Base-by-base conservation (phyloP, 331 rosid species). In the Pyracantha coccinea region DNA sequence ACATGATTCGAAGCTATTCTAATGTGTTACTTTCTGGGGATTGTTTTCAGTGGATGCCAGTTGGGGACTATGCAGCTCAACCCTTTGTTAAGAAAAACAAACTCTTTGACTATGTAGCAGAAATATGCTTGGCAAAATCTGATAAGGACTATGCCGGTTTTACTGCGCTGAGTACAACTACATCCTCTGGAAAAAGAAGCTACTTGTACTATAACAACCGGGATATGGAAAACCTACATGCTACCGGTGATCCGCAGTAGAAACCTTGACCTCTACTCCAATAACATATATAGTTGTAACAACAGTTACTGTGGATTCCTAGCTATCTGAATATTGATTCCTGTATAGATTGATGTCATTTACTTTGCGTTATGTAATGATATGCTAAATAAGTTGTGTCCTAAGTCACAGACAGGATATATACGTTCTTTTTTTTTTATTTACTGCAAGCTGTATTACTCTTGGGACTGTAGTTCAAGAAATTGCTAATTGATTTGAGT, bases 31-130 rank as follows among this genome's bases (percentile, higher is more conserved):
- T 38, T 21, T 53, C 33, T 73, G 44, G 54, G 28, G 69, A 25
- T 61, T 19, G 31, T 72, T 50, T 66, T 25, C 86, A 93, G 98
- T 91, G 98, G 98, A 93, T 93, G 94, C 80, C 94, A n/a, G 27
- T 91, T 69, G 83, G 83, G 66, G 97, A 91, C 3, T 91, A 93
- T 75, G 85, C 71, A 70, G 92, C 90, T n/a, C 98, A 93, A 61
- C 86, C 96, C 20, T 89, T 88, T 71, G 75, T 87, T 14, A 50
- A 50, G 81, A 28, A 75, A 17, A 79, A 88, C 61, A 78, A 86
- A 41, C 53, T 68, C n/a, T 93, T 89, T 78, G 65, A 82, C 63
- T 79, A 74, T 31, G 35, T 89, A 10, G 71, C 93, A 6, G 82
- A 89, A 76, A 65, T 91, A 32, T 82, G 93, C 59, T 33, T 85